These are phyloP conservation scores for Metschnikowia lunata DNA, from an alignment of 805 yeast genomes.

Conservation along the genomic window DNA sequence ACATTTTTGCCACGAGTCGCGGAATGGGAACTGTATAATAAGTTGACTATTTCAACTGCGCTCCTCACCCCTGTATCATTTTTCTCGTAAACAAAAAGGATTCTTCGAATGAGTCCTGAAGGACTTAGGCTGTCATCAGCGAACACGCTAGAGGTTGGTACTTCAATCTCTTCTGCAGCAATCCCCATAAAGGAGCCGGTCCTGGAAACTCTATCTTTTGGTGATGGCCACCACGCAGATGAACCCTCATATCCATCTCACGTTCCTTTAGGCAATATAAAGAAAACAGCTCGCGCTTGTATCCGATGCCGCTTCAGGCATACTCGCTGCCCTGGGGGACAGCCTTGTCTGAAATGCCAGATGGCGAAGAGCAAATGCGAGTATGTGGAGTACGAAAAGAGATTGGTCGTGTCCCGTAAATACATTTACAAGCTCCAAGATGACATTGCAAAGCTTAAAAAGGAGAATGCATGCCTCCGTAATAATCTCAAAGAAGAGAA, in stretches of 20 bases:
- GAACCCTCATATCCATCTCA: slow-evolving; percentile 1
- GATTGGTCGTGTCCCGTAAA: slow-evolving; percentile 68
- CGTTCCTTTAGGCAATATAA: slow-evolving; percentile 15
- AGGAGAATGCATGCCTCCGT: slow-evolving; percentile 58
- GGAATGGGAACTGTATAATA: too few relatives aligned
- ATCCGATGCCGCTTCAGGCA: slow-evolving; percentile 68
- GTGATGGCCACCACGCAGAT: slow-evolving; percentile 3
- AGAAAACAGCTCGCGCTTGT: slow-evolving; percentile 46
- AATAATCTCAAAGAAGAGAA: slow-evolving; percentile 35
- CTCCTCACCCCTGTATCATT: too few relatives aligned
- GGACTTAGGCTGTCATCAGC: neutral
- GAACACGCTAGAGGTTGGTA: too few relatives aligned
- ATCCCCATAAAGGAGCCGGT: neutral
- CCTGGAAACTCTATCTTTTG: slow-evolving; percentile 5
- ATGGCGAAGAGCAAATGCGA: slow-evolving; percentile 58
- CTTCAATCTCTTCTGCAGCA: neutral
- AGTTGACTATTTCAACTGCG: too few relatives aligned
- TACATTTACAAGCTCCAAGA: slow-evolving; percentile 65
- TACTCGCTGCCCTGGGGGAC: slow-evolving; percentile 73
- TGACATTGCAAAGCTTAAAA: slow-evolving; percentile 59
- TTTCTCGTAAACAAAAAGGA: too few relatives aligned
- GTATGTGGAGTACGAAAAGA: slow-evolving; percentile 67
- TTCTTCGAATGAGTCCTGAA: neutral
- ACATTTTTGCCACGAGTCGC: too few relatives aligned
- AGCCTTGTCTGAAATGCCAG: slow-evolving; percentile 64